phyloP scores from a whole-genome alignment of 2,329 filamentous ascomycete genomes.

The Hypoxylon sp. region DNA sequence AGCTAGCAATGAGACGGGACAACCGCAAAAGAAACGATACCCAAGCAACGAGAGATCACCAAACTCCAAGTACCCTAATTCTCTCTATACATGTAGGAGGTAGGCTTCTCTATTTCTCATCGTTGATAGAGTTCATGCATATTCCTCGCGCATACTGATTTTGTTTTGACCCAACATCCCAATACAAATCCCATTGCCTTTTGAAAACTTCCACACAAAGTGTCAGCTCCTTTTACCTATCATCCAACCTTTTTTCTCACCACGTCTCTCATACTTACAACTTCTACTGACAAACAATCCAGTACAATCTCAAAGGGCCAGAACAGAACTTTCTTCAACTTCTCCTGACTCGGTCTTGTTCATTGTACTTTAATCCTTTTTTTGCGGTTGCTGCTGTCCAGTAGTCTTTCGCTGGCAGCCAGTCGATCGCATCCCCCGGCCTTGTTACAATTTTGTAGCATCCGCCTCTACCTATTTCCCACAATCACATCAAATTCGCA shows the following conservation, averaged over 20 bases:
- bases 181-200: constrained; percentile 30
- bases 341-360: constrained; percentile 6
- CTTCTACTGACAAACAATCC: constrained; percentile 19
- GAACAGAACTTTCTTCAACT: not conserved
- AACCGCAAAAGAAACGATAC: constrained; percentile 7
- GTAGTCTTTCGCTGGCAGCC: constrained; percentile 20
- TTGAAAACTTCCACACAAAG: constrained; percentile 24
- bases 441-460: constrained; percentile 34
- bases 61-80: not conserved
- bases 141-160: not conserved
- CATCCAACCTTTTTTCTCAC: constrained; percentile 31
- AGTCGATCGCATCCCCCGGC: constrained; percentile 11
- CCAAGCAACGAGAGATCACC: constrained; percentile 46
- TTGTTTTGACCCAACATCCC: constrained; percentile 12
- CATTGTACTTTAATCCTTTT: not conserved
- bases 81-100: not conserved
- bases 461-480: not conserved
- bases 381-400: constrained; percentile 11
- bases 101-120: not conserved
- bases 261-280: constrained; percentile 22
- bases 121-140: not conserved
- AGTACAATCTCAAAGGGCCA: constrained; percentile 7
- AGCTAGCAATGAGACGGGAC: constrained; percentile 8
- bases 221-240: constrained; percentile 47
- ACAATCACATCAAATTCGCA: constrained; percentile 3